These are phyloP conservation scores for Hypomyces perniciosus DNA, from an alignment of 2,329 filamentous ascomycete genomes.

Conservation along the genomic window DNA sequence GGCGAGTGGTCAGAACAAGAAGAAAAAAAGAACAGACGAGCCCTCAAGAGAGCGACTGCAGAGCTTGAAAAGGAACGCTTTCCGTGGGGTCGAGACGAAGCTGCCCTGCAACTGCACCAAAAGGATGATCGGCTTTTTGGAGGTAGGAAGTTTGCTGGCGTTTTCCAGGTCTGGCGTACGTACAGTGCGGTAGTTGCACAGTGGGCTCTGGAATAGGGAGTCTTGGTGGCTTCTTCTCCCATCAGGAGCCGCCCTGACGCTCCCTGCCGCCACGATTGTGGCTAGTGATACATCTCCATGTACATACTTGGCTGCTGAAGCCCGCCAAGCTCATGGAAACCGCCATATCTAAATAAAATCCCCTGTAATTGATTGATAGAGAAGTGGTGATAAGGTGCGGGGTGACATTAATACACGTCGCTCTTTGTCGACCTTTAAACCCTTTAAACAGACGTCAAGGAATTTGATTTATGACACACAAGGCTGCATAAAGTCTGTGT, in stretches of 20 bases:
- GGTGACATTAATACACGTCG: too few species aligned
- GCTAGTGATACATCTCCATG: neutral
- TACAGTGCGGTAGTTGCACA: slow-evolving; percentile 5
- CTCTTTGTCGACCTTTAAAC: too few species aligned
- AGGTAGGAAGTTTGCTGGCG: neutral
- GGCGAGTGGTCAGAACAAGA: neutral
- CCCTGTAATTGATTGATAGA: too few species aligned
- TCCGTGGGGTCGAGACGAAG: slow-evolving; percentile 1
- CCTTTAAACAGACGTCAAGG: too few species aligned
- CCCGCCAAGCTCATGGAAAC: too few species aligned
- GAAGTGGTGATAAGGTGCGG: too few species aligned
- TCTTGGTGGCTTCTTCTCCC: neutral
- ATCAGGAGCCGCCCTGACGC: too few species aligned
- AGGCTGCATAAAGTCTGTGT: neutral
- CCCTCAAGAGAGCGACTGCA: neutral
- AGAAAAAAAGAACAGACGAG: slow-evolving; percentile 2
- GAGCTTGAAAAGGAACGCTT: slow-evolving; percentile 3
- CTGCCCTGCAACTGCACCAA: slow-evolving; percentile 9
- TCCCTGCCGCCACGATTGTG: neutral
- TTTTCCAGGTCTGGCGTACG: neutral
- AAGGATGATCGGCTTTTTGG: neutral
- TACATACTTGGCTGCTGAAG: neutral
- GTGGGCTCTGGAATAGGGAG: slow-evolving; percentile 6
- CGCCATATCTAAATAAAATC: too few species aligned
- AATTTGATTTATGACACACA: too few species aligned